Base-by-base conservation (phyloP, 2,329 filamentous ascomycete genomes). In the Ceratocystis variospora region DNA sequence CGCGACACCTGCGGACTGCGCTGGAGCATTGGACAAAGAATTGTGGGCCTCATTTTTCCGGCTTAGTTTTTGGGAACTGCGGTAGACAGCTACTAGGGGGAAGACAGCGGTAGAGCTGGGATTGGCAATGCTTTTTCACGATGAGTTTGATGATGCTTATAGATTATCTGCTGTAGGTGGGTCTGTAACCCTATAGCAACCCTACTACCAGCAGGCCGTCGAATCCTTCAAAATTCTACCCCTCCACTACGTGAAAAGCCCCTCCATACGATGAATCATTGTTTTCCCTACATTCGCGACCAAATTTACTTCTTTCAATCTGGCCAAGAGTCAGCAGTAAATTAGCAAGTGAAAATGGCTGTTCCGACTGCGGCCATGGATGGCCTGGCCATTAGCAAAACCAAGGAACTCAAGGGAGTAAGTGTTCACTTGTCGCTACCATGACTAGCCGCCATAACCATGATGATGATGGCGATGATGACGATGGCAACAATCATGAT, bases 401-500 rank as follows among this genome's bases (percentile, higher is more conserved):
- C 80, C 67, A 84, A 84, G 75, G 81, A 84, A 75, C 76, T 84
- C 72, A 84, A 83, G 74, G 81, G 81, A 69, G 80, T 79, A 76
- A 66, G 79, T 76, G 69, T 63, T 69, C 10, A 37, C 31, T 59
- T 59, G 55, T 33, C 55, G n/a, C 10, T 19, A 19, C 5, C 28
- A n/a, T n/a, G 25, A 19, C 48, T 15, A 53, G 10, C 8, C 8
- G 6, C n/a, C 19, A 48, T 48, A 19, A 48, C 17, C 10, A 48
- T 48, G 17, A 48, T 8, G 17, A 48, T 48, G 6, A n/a, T 15
- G 7, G 7, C 19, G 17, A 59, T 12, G 2, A 37, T 33, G n/a
- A 15, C 28, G 7, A 25, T 33, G 6, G 5, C 28, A 7, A n/a
- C 10, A 22, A 17, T 8, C 28, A n/a, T 59, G 15, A 19, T 8